A percentile compares a stretch with the other conserved stretches of the same genome.
Evolutionary conservation across 805 yeast species (phyloP).

Genomic region (Spathaspora sp.): DNA sequence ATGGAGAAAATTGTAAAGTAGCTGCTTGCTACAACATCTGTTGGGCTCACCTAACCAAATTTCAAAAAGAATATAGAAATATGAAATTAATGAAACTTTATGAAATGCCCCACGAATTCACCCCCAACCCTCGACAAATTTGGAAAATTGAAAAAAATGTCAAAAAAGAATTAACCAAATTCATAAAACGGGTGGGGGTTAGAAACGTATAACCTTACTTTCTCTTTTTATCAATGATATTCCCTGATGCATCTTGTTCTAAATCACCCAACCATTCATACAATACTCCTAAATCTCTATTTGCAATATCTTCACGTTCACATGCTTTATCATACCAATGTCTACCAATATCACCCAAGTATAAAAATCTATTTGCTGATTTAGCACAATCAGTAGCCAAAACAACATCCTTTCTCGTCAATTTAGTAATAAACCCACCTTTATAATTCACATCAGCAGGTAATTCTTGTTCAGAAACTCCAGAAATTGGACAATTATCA

Average conservation of each 20-base stretch:
- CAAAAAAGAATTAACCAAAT: too few species aligned
- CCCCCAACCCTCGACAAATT: too few species aligned
- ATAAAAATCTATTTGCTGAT: conserved; percentile 30
- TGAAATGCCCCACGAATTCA: too few species aligned
- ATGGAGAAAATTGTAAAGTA: too few species aligned
- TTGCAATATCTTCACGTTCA: conserved; percentile 36
- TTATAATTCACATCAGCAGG: conserved; percentile 44
- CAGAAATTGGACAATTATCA: conserved; percentile 52
- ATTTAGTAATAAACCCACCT: conserved; percentile 49
- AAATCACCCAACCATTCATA: conserved; percentile 42
- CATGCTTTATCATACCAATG: conserved; percentile 43
- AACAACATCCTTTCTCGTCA: conserved; percentile 41
- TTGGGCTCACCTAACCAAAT: too few species aligned
- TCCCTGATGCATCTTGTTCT: conserved; percentile 13
- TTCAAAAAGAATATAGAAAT: too few species aligned
- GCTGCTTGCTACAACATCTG: too few species aligned
- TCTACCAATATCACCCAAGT: conserved; percentile 34
- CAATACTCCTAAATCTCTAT: conserved; percentile 39
- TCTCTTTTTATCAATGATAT: conserved; percentile 7
- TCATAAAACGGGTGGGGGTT: too few species aligned
- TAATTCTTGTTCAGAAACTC: conserved; percentile 34
- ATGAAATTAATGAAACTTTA: too few species aligned
- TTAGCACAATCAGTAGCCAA: conserved; percentile 39
- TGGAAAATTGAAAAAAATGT: too few species aligned
- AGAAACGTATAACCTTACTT: too few species aligned